Evolutionary conservation across 768 basidiomycete species (phyloP).

Genomic region (Boletus barrowsii): DNA sequence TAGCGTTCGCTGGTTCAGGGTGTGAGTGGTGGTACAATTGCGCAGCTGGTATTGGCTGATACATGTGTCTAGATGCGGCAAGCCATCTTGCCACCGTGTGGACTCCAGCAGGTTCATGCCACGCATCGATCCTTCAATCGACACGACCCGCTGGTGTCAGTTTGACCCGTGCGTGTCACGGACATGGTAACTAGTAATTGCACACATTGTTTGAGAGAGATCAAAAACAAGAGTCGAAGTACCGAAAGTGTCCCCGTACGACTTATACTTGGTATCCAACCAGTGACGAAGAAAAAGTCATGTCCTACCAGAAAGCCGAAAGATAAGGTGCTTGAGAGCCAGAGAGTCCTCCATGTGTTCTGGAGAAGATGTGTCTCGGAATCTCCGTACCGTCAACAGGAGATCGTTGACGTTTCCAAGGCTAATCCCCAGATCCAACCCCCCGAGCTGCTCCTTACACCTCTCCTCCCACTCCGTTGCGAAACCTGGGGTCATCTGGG

Average conservation of each 20-base stretch:
- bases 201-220: background rate
- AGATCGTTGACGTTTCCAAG: background rate
- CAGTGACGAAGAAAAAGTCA: background rate
- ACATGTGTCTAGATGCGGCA: background rate
- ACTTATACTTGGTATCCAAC: background rate
- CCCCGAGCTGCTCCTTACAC: conserved; percentile 16
- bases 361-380: conserved; percentile 9
- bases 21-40: background rate
- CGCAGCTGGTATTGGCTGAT: background rate
- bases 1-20: background rate
- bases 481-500: conserved; percentile 20
- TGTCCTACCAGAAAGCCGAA: conserved; percentile 9
- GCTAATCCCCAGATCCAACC: conserved; percentile 8
- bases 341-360: conserved; percentile 20
- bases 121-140: background rate
- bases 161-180: too few species aligned
- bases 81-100: conserved; percentile 10
- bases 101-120: conserved; percentile 15
- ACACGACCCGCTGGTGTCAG: background rate
- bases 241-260: background rate
- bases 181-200: background rate
- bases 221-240: background rate
- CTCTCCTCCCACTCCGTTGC: conserved; percentile 17
- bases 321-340: conserved; percentile 17
- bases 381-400: conserved; percentile 17